Evolutionary conservation across 306 rosid species (phyloP), one percentile per base, ranked within the genome.

Genomic region (Amphicarpaea edgeworthii): DNA sequence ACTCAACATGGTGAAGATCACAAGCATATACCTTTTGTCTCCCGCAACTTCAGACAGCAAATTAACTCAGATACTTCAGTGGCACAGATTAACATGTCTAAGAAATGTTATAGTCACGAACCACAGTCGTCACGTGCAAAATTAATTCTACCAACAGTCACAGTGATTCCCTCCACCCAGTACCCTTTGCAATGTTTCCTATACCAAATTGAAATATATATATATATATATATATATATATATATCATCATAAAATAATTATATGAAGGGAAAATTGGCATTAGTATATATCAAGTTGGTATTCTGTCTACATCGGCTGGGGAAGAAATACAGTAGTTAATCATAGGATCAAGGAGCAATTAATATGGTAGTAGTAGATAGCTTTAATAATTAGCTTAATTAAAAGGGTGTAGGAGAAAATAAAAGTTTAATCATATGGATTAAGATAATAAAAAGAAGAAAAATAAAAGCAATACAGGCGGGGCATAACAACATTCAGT

Each of bases 21-120:
- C 68, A 45, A 64, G 72, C 87, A 75, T 79, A 75, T 79, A 79
- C 81, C 82, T 79, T 79, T 83, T 75, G 84, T 75, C 82, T 76
- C 84, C 84, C 76, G 78, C 81, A 80, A 75, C 84, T 81, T 73
- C 34, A 80, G 59, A 77, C 76, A 72, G 73, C 62, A 59, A 75
- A n/a, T n/a, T n/a, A n/a, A 58, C 51, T 81, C 72, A 70, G 86
- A 74, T 32, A 12, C 76, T 73, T 73, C 72, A 43, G 41, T 40
- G 79, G 77, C 84, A 80, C 84, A 68, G 68, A 76, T 76, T 84
- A 79, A 72, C 77, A 76, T 70, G 65, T 68, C 62, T 58, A 69
- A 60, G 63, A 43, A 67, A 54, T 43, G 50, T 68, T 46, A 42
- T 14, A 19, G 69, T 72, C 68, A 54, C 26, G 43, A 70, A 49